A percentile compares a stretch with the other conserved stretches of the same genome.
phyloP scores from a whole-genome alignment of 2,329 filamentous ascomycete species.

The Pseudocercospora fuligena region DNA sequence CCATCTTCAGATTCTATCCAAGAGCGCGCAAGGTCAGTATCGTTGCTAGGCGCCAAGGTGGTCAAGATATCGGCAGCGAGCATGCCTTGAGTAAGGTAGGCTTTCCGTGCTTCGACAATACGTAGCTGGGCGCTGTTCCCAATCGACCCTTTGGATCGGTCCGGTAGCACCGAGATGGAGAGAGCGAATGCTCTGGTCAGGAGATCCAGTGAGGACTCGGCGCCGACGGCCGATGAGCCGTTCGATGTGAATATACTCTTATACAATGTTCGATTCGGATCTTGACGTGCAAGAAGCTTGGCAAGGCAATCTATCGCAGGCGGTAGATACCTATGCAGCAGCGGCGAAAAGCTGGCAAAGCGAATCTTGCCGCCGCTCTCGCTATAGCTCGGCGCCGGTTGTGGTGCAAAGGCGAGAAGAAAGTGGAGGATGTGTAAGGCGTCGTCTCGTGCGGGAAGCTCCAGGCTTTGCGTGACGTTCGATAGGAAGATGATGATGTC shows the following conservation, averaged over 20 bases:
- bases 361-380: slow-evolving; percentile 57
- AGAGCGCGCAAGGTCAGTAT: slow-evolving; percentile 67
- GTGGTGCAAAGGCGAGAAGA: slow-evolving; percentile 85
- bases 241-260: slow-evolving; percentile 76
- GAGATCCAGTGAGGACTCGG: slow-evolving; percentile 70
- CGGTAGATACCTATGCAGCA: slow-evolving; percentile 83
- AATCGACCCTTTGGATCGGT: slow-evolving; percentile 63
- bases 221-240: slow-evolving; percentile 46
- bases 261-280: slow-evolving; percentile 87
- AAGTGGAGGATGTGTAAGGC: slow-evolving; percentile 86
- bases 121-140: slow-evolving; percentile 55
- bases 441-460: slow-evolving; percentile 84
- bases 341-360: slow-evolving; percentile 81
- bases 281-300: slow-evolving; percentile 88
- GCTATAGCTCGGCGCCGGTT: slow-evolving; percentile 66
- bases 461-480: slow-evolving; percentile 76
- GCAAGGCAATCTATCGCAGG: slow-evolving; percentile 88
- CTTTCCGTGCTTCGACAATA: slow-evolving; percentile 81
- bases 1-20: slow-evolving; percentile 87
- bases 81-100: slow-evolving; percentile 89
- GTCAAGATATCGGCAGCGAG: slow-evolving; percentile 88
- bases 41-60: slow-evolving; percentile 60
- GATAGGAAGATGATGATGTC: slow-evolving; percentile 87
- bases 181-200: slow-evolving; percentile 86
- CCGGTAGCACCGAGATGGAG: slow-evolving; percentile 82